These are phyloP conservation scores for Epithele typhae DNA, from an alignment of 768 basidiomycete species.

Conservation along the genomic window DNA sequence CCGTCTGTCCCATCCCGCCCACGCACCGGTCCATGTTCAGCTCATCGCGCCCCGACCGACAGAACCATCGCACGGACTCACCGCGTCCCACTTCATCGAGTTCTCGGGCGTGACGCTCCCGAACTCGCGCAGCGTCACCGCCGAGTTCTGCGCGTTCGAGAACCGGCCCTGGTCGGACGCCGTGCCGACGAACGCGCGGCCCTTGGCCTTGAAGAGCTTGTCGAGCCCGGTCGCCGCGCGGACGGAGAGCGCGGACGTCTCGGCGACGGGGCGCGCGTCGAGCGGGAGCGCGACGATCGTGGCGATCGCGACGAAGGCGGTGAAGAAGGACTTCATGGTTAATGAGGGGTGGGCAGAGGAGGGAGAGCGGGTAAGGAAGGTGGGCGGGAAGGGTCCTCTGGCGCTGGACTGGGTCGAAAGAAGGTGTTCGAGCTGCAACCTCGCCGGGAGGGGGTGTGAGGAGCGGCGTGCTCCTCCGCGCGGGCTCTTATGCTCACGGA, in stretches of 20 bases:
- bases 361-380: too few relatives aligned
- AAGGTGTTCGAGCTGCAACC: too few relatives aligned
- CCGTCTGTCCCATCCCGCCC: not conserved
- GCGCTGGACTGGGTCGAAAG: too few relatives aligned
- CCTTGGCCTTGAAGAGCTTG: conserved; percentile 21
- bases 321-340: conserved; percentile 20
- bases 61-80: conserved; percentile 1
- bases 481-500: too few relatives aligned
- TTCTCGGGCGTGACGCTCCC: conserved; percentile 31
- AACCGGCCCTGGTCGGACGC: conserved; percentile 25
- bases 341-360: not conserved
- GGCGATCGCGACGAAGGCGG: conserved; percentile 22
- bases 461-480: too few relatives aligned
- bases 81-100: conserved; percentile 31
- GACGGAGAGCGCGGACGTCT: conserved; percentile 19
- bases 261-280: conserved; percentile 8
- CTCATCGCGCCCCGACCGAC: too few relatives aligned
- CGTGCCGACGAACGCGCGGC: conserved; percentile 27
- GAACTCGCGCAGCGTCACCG: conserved; percentile 24
- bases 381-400: too few relatives aligned
- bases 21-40: too few relatives aligned
- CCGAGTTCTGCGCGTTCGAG: conserved; percentile 19
- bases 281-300: conserved; percentile 10
- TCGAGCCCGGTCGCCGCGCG: conserved; percentile 23
- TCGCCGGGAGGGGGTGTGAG: too few relatives aligned